phyloP scores from a whole-genome alignment of 108 stramenopile species.

The Fragilariopsis cylindrus region DNA sequence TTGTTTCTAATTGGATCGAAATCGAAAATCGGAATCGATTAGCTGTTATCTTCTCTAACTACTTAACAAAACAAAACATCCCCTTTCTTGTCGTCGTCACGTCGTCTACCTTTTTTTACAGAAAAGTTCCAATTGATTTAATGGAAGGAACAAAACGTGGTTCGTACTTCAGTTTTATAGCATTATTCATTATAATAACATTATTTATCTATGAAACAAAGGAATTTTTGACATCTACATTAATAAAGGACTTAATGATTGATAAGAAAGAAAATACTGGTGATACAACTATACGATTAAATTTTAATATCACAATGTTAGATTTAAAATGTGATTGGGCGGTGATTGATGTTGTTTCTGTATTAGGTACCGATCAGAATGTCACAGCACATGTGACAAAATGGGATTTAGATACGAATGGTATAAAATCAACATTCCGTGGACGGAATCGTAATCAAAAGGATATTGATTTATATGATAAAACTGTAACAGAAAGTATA shows the following conservation, averaged over 20 bases:
- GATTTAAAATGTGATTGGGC: constrained; percentile 89
- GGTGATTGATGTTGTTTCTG: constrained; percentile 74
- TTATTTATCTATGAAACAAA: constrained; percentile 87
- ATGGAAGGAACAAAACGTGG: constrained; percentile 80
- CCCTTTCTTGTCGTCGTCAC: neutral
- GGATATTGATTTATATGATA: constrained; percentile 62
- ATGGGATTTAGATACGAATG: constrained; percentile 87
- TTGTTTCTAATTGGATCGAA: neutral
- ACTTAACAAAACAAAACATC: neutral
- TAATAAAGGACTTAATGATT: constrained; percentile 64
- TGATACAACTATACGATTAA: constrained; percentile 70
- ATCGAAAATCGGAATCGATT: neutral
- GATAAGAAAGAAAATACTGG: constrained; percentile 51
- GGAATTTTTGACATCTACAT: constrained; percentile 68
- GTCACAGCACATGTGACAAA: constrained; percentile 90
- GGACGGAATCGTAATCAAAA: constrained; percentile 82
- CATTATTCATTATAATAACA: constrained; percentile 59
- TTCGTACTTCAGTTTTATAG: constrained; percentile 60
- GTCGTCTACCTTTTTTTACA: constrained; percentile 25
- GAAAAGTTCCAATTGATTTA: constrained; percentile 81
- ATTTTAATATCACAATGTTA: constrained; percentile 94
- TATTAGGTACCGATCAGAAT: constrained; percentile 92
- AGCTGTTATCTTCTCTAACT: neutral
- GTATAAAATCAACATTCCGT: constrained; percentile 68
- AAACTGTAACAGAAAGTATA: constrained; percentile 68